Percentiles rank a stretch among this genome's conserved stretches.
These are phyloP conservation scores for Purshia tridentata DNA, from an alignment of 306 rosid genomes.

Conservation along the genomic window DNA sequence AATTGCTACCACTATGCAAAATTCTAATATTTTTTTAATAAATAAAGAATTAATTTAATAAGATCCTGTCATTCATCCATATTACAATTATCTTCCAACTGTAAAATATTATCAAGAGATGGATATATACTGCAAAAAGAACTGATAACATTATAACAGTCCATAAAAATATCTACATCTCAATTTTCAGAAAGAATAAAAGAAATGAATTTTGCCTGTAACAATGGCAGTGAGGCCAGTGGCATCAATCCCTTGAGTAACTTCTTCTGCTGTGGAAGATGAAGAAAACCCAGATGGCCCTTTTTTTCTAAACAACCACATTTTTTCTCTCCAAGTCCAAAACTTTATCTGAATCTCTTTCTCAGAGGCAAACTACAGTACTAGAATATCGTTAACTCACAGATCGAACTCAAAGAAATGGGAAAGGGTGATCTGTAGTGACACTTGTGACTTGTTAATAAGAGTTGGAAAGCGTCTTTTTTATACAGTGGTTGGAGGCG, in stretches of 20 bases:
- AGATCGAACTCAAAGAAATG: background rate
- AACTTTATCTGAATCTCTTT: background rate
- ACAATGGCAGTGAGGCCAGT: constrained; percentile 78
- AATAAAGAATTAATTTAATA: background rate
- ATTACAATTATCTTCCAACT: background rate
- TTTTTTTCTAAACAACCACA: constrained; percentile 66
- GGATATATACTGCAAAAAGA: background rate
- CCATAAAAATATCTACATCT: background rate
- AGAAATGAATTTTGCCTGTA: constrained; percentile 45
- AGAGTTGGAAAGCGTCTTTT: background rate
- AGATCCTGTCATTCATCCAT: background rate
- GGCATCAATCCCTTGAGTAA: constrained; percentile 69
- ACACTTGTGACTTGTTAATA: background rate
- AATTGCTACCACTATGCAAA: background rate
- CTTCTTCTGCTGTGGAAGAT: constrained; percentile 74
- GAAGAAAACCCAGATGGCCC: constrained; percentile 75
- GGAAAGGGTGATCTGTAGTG: background rate
- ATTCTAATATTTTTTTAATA: background rate
- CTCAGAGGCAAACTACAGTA: background rate
- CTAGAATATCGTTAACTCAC: background rate
- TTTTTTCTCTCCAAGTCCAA: constrained; percentile 15
- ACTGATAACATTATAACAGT: background rate
- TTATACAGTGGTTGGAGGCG: background rate
- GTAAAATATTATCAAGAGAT: background rate
- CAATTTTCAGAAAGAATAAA: background rate